Conservation (phyloP, 1,284 basidiomycete genomes). For the Ganoderma lingzhi region DNA sequence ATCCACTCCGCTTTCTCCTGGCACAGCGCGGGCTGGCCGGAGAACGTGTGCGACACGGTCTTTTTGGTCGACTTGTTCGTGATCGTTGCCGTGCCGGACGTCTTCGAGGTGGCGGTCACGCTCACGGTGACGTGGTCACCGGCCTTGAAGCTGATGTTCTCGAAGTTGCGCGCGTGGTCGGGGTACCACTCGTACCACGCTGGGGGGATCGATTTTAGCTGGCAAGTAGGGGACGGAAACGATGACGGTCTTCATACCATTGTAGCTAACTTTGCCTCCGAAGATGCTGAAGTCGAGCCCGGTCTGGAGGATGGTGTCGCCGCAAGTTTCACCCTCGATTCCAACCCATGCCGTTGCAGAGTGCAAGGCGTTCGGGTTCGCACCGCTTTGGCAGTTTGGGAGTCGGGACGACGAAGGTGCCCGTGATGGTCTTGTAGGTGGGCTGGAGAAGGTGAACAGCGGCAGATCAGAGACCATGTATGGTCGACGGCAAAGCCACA, state of each 20-base stretch:
- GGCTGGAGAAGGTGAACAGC: conserved; percentile 23
- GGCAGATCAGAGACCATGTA: background rate
- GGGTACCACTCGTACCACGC: conserved; percentile 51
- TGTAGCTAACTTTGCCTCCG: conserved; percentile 36
- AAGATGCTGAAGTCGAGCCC: conserved; percentile 42
- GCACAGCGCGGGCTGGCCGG: conserved; percentile 43
- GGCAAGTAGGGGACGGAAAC: background rate
- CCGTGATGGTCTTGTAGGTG: conserved; percentile 40
- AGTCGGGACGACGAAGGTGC: conserved; percentile 43
- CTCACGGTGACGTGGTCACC: conserved; percentile 43
- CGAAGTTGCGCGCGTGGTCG: conserved; percentile 44
- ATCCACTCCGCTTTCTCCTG: conserved; percentile 38
- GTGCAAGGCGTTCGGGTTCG: conserved; percentile 14
- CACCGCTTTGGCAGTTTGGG: conserved; percentile 16
- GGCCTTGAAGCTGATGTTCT: conserved; percentile 40
- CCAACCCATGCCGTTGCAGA: conserved; percentile 39
- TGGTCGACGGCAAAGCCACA: background rate
- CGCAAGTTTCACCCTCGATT: conserved; percentile 31
- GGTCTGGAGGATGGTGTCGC: conserved; percentile 33
- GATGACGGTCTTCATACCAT: background rate
- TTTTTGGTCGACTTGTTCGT: conserved; percentile 41
- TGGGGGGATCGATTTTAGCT: conserved; percentile 15
- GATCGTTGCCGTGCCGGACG: conserved; percentile 41
- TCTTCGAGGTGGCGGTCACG: conserved; percentile 40
- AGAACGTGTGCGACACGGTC: conserved; percentile 40